A percentile compares a stretch with the other conserved stretches of the same genome.
phyloP scores from a whole-genome alignment of 2,329 filamentous ascomycete genomes.

The Scedosporium boydii region DNA sequence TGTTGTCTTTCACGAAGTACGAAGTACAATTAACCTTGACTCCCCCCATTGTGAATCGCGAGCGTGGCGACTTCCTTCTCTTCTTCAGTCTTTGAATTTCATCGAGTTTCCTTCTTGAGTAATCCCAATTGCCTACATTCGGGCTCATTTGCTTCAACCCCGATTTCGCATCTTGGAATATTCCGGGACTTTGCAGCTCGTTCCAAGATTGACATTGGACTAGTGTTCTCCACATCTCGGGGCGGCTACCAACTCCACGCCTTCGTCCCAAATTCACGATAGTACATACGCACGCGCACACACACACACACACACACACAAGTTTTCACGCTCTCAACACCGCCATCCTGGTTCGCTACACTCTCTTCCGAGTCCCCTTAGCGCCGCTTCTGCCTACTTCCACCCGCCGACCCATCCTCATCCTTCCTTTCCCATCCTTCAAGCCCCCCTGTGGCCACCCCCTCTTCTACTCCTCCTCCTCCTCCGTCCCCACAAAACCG shows the following conservation, averaged over 20 bases:
- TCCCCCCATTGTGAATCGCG: neutral
- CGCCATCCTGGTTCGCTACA: neutral
- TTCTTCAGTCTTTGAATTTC: neutral
- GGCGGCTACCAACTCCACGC: neutral
- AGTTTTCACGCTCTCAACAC: neutral
- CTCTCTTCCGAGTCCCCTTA: neutral
- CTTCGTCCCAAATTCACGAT: neutral
- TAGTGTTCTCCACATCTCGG: neutral
- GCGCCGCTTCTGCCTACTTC: neutral
- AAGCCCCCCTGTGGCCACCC: too few species aligned
- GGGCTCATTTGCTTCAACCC: neutral
- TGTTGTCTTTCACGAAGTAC: too few species aligned
- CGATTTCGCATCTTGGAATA: neutral
- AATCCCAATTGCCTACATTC: neutral
- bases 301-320: neutral
- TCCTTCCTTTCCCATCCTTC: neutral
- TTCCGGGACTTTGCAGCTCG: neutral
- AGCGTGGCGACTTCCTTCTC: neutral
- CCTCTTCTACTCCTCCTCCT: neutral
- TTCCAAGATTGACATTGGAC: neutral
- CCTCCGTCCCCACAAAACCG: neutral
- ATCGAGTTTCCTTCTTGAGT: neutral
- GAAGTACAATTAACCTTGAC: neutral
- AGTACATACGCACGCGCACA: neutral
- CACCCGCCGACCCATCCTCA: neutral